phyloP scores from a whole-genome alignment of 2,329 filamentous ascomycete species.

The Ascochyta clinopodiicola region DNA sequence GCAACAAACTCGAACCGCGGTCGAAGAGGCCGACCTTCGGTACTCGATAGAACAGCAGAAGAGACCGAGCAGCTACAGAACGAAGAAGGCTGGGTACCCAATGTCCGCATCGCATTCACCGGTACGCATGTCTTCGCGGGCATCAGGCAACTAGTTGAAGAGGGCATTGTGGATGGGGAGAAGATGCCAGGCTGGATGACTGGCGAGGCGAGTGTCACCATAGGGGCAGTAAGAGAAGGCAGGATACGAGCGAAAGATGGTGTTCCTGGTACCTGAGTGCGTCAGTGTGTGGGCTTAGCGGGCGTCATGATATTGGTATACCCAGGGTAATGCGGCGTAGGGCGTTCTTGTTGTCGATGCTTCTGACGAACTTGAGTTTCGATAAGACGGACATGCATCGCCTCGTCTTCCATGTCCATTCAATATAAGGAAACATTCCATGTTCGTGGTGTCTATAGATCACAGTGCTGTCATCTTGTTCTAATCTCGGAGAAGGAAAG shows the following conservation, averaged over 20 bases:
- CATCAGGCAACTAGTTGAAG: conserved; percentile 77
- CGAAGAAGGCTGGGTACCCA: conserved; percentile 59
- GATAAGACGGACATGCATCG: background rate
- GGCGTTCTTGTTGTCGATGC: conserved; percentile 17
- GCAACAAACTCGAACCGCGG: conserved; percentile 23
- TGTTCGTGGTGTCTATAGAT: too few species aligned
- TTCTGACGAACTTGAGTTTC: background rate
- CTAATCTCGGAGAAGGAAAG: too few species aligned
- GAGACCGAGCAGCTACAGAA: conserved; percentile 37
- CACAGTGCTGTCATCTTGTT: too few species aligned
- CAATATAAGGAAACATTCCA: background rate
- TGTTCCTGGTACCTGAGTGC: conserved; percentile 31
- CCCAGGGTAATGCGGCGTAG: conserved; percentile 29
- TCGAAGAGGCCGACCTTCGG: conserved; percentile 41
- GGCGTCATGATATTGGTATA: conserved; percentile 30
- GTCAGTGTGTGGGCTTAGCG: conserved; percentile 10
- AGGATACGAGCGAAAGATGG: conserved; percentile 56
- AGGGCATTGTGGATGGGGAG: conserved; percentile 75
- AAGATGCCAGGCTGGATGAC: conserved; percentile 91
- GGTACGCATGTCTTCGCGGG: conserved; percentile 83
- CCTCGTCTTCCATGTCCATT: background rate
- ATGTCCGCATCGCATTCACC: conserved; percentile 71
- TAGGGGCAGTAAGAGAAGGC: conserved; percentile 72
- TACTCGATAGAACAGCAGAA: conserved; percentile 43
- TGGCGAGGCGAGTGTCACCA: conserved; percentile 80